These are phyloP conservation scores for Scenedesmus sp. DNA, from an alignment of 163 green algal species.

Conservation along the genomic window DNA sequence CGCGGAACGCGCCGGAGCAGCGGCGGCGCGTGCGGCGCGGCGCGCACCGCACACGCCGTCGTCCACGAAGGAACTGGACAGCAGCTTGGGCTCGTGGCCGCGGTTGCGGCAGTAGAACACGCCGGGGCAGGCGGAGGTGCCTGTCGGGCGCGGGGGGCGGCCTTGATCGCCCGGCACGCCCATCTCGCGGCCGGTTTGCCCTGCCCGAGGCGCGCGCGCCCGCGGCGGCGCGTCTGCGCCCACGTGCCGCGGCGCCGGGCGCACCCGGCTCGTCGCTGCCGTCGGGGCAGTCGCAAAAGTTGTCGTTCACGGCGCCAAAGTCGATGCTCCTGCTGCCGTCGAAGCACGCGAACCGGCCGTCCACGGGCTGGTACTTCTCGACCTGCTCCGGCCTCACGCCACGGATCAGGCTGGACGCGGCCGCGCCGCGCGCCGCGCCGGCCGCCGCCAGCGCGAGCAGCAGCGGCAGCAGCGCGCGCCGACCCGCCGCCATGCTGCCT, in stretches of 20 bases:
- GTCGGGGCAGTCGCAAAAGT: constrained; percentile 97
- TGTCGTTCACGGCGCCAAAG: constrained; percentile 86
- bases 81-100: constrained; percentile 64
- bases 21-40: constrained; percentile 49
- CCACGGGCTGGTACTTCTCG: constrained; percentile 53
- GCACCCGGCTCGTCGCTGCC: constrained; percentile 94
- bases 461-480: neutral
- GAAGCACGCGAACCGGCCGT: constrained; percentile 75
- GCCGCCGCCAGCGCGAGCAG: neutral
- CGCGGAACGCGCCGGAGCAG: neutral
- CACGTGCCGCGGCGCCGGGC: neutral
- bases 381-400: constrained; percentile 62
- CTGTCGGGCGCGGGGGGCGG: constrained; percentile 62
- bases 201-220: no score
- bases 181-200: no score
- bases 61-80: constrained; percentile 88
- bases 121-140: constrained; percentile 87
- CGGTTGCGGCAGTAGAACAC: constrained; percentile 91
- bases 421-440: neutral
- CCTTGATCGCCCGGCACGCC: no score
- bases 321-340: constrained; percentile 68
- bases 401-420: constrained; percentile 35
- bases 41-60: constrained; percentile 92
- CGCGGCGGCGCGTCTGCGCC: no score
- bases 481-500: no score